Evolutionary conservation across 2,329 filamentous ascomycete species (phyloP), one percentile per base, ranked within the genome.

Genomic region (Claviceps cyperi): DNA sequence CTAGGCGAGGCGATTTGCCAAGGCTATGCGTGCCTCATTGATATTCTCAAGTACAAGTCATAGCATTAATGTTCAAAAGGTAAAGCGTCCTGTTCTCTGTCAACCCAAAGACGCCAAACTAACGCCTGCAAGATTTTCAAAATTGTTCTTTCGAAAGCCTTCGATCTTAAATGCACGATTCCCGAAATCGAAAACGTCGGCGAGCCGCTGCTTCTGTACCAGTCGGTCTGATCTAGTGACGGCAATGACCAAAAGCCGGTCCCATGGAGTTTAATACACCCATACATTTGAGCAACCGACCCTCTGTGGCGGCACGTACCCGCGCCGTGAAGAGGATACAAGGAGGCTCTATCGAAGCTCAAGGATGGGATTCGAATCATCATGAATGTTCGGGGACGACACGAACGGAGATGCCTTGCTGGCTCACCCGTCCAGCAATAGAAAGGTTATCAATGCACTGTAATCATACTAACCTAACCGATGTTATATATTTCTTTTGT

Each of bases 11-110:
- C 83, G 92, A 52, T 98, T 97, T 66, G 92, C 92, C 55, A 95
- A 95, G 67, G 92, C 92, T 11, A 98, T 98, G 92, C 87, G 94
- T 60, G 92, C 92, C 53, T 89, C 88, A 60, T 76, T 98, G 61
- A 97, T 98, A 62, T 98, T 98, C 69, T 95, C 89, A 70, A 97
- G 91, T 69, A 98, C 92, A 50, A 96, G 90, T 66, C 92, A 98
- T 71, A 96, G 90, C 68, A 98, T 98, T 75, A 98, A 98, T 61
- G 92, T 98, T 55, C 92, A 98, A 70, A 98, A 81, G 84, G 91
- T 94, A 64, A 46, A 6, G 13, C 9, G 5, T 13, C 4, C 24
- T 37, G 35, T 21, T 21, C 17, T 21, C 17, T 13, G 3, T 22
- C 15, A 24, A 6, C 15, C 13, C 19, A 8, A 28, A 21, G 14